These are phyloP conservation scores for Solanum hybrid DNA, from an alignment of 305 asterid species.

Conservation along the genomic window DNA sequence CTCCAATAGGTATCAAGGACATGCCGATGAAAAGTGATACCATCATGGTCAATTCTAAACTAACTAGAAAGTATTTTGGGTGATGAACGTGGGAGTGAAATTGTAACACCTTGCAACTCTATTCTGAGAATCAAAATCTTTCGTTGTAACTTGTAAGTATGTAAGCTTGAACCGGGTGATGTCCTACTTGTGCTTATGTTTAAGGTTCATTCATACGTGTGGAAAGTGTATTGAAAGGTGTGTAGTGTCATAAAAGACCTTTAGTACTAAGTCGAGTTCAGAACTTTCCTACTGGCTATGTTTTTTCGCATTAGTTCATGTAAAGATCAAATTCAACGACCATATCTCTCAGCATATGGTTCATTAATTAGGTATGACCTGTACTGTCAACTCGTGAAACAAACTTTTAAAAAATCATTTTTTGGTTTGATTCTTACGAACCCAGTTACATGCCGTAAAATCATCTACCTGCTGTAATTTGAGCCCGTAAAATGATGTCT, in stretches of 20 bases:
- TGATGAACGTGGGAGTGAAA: neutral
- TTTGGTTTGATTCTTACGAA: neutral
- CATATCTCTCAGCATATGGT: neutral
- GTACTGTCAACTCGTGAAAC: neutral
- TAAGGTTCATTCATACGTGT: neutral
- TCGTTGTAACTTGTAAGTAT: neutral
- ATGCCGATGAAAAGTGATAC: neutral
- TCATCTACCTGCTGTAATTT: neutral
- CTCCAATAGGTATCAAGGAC: neutral
- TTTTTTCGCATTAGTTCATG: neutral
- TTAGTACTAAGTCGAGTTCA: neutral
- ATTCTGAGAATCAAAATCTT: neutral
- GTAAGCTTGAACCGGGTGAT: neutral
- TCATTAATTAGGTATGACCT: neutral
- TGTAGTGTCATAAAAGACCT: neutral
- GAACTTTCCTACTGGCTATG: neutral
- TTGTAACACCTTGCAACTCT: neutral
- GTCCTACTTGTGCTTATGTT: neutral
- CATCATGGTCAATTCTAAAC: neutral
- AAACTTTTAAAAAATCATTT: too few relatives aligned
- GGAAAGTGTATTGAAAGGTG: neutral
- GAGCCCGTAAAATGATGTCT: neutral
- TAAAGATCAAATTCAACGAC: neutral
- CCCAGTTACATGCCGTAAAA: neutral
- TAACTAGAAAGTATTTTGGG: neutral